Evolutionary conservation across 352 stramenopile genomes (phyloP).

Genomic region (Phytophthora meadii): DNA sequence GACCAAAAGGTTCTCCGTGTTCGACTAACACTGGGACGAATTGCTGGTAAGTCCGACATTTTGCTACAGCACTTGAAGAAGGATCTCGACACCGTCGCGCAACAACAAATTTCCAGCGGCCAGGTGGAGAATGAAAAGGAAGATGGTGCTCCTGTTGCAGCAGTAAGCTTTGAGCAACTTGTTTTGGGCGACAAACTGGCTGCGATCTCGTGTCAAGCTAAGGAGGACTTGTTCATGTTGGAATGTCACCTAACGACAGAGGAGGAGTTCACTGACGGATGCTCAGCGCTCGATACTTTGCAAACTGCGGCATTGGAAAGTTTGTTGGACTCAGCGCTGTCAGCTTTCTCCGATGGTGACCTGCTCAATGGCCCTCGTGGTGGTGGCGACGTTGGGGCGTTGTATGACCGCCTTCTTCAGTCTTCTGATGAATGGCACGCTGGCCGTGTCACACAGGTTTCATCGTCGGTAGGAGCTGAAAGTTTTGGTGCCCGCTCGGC

Average conservation of each 20-base stretch:
- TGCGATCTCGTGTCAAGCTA: constrained; percentile 61
- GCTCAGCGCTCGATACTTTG: constrained; percentile 52
- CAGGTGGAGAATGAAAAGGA: constrained; percentile 43
- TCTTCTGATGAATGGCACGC: constrained; percentile 67
- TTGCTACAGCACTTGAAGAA: constrained; percentile 74
- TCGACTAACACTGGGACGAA: constrained; percentile 65
- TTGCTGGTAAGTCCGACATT: constrained; percentile 76
- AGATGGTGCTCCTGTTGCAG: constrained; percentile 23
- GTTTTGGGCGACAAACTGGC: constrained; percentile 70
- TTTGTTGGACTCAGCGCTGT: constrained; percentile 62
- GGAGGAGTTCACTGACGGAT: constrained; percentile 60
- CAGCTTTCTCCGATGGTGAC: constrained; percentile 63
- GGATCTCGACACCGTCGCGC: constrained; percentile 55
- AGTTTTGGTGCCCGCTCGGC: constrained; percentile 64
- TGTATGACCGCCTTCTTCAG: constrained; percentile 64
- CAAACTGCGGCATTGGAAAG: constrained; percentile 55
- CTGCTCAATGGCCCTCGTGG: constrained; percentile 40
- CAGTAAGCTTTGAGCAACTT: constrained; percentile 56
- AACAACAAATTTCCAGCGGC: constrained; percentile 27
- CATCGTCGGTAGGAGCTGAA: constrained; percentile 34
- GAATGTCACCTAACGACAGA: constrained; percentile 77
- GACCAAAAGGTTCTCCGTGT: constrained; percentile 80
- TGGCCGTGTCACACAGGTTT: constrained; percentile 28
- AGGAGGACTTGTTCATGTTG: constrained; percentile 78
- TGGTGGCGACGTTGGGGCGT: constrained; percentile 40